Percentiles rank a stretch among this genome's conserved stretches.
These are phyloP conservation scores for Elsinoe batatas DNA, from an alignment of 2,329 filamentous ascomycete genomes.

Conservation along the genomic window DNA sequence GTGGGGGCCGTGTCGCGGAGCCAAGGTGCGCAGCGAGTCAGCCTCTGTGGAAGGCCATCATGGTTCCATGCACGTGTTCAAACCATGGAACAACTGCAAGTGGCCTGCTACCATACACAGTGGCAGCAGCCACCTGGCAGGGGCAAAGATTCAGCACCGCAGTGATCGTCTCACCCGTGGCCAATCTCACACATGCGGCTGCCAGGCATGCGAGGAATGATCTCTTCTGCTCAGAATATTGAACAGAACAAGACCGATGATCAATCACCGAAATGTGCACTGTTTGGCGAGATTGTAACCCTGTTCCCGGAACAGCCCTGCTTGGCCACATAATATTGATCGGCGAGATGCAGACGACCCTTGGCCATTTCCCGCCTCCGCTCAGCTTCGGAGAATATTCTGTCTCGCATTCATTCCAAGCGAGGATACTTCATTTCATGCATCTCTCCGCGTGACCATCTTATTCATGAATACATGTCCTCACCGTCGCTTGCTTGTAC, in stretches of 20 bases:
- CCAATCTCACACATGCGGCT: background rate
- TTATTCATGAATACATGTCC: background rate
- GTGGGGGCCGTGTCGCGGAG: background rate
- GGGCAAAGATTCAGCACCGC: background rate
- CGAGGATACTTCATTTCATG: background rate
- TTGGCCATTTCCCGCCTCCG: background rate
- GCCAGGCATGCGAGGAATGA: background rate
- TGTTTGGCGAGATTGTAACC: background rate
- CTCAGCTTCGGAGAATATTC: background rate
- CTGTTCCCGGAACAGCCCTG: background rate
- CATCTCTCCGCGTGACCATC: background rate
- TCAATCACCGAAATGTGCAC: background rate
- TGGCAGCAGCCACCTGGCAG: background rate
- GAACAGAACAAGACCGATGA: background rate
- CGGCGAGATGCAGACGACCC: background rate
- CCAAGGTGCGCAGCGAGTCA: background rate
- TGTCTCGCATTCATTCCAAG: constrained; percentile 5
- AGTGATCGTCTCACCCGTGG: too few species aligned
- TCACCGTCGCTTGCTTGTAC: background rate
- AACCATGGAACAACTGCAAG: background rate
- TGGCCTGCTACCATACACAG: background rate
- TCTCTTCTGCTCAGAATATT: background rate
- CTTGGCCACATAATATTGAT: background rate
- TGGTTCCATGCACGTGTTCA: background rate
- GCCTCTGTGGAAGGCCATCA: background rate